Base-by-base conservation (phyloP, 768 basidiomycete genomes). In the Neoboletus subvelutipes region DNA sequence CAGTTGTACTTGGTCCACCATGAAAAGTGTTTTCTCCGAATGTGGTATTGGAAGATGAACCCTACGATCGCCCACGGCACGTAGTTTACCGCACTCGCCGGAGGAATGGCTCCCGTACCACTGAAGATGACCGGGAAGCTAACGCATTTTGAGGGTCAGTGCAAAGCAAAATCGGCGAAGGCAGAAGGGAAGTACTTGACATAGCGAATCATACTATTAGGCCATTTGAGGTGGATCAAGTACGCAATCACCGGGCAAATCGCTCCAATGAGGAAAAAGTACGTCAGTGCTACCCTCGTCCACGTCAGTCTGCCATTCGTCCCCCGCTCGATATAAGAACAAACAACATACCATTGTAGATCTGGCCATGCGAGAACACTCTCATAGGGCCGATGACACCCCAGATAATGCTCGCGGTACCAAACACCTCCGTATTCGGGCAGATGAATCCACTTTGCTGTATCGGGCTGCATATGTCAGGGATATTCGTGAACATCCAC, bases 191-290 rank as follows among this genome's bases (percentile, higher is more conserved):
- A 82, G 58, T 64, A 85, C 81, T 88, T 87, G 77, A 88, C 66
- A 67, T 83, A 85, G 60, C 82, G 80, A 47, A 84, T 63, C 63
- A 77, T 81, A 65, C 79, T 77, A 55, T 86, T 81, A 22, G 89
- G 87, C 76, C 79, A 93, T 64, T 76, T 81, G 64, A 77, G 71
- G 50, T 78, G 73, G 55, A 86, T 63, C 58, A 84, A 58, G 65
- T 80, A 91, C 39, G 80, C 77, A 46, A 81, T 52, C 54, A 80
- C 31, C 0, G 91, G 91, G 50, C 81, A 78, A 49, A 85, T 11
- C 47, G 84, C 80, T 18, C 92, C 92, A 54, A 88, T 66, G 55
- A 91, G 80, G 87, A 94, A 94, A 76, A 90, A 92, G 69, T 84
- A 84, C 4, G 80, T 65, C 20, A 92, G 78, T 53, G 24, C 70